Conservation (phyloP, 495 filamentous ascomycete genomes). For the Aspergillus sparsus region DNA sequence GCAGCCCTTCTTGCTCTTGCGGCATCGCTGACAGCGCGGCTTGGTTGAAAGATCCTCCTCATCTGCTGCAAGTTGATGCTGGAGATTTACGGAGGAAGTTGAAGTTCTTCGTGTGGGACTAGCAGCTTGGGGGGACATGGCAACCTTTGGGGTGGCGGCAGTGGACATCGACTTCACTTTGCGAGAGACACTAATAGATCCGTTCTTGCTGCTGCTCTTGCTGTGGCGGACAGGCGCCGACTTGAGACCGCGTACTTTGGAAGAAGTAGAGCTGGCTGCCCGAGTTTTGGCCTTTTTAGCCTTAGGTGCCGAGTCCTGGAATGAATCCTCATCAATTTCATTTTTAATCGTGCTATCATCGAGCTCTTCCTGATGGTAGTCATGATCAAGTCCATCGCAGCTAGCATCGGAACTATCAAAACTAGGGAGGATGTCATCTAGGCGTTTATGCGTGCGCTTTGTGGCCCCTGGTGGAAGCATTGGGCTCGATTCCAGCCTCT, state of each 20-base stretch:
- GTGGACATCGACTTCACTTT: slow-evolving; percentile 59
- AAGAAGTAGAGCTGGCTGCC: slow-evolving; percentile 29
- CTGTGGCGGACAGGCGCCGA: slow-evolving; percentile 39
- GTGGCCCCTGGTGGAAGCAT: slow-evolving; percentile 51
- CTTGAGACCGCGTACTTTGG: slow-evolving; percentile 41
- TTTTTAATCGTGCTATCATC: slow-evolving; percentile 58
- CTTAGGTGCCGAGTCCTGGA: slow-evolving; percentile 45
- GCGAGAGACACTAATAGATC: slow-evolving; percentile 38
- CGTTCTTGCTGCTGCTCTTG: slow-evolving; percentile 48
- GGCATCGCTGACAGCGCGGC: slow-evolving; percentile 95
- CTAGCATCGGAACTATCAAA: slow-evolving; percentile 74
- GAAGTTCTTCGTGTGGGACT: slow-evolving; percentile 77
- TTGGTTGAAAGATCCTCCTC: slow-evolving; percentile 90
- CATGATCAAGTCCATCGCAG: slow-evolving; percentile 56
- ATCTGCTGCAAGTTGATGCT: slow-evolving; percentile 72
- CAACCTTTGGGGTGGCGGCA: slow-evolving; percentile 46
- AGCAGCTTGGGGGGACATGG: slow-evolving; percentile 63
- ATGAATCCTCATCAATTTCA: slow-evolving; percentile 50
- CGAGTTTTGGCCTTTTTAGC: slow-evolving; percentile 50
- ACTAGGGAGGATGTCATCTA: slow-evolving; percentile 63
- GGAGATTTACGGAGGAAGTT: slow-evolving; percentile 65
- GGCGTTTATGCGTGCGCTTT: slow-evolving; percentile 56
- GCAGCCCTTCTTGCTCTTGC: slow-evolving; percentile 99
- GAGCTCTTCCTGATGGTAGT: slow-evolving; percentile 59
- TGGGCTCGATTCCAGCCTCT: slow-evolving; percentile 60